phyloP scores from a whole-genome alignment of 2,329 filamentous ascomycete genomes.

The Niveomyces coronatus region DNA sequence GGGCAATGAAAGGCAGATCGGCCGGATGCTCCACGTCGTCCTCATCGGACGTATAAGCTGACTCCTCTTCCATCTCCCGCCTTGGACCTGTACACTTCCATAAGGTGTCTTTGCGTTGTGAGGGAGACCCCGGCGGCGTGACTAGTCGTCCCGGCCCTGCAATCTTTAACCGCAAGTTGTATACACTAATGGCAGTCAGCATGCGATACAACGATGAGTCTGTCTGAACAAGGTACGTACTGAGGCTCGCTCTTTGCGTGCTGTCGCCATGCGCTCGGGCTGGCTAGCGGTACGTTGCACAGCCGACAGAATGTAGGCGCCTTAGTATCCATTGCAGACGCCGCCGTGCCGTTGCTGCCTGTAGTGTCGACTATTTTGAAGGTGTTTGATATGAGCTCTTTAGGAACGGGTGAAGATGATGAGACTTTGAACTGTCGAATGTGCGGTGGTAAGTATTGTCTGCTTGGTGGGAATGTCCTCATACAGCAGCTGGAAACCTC shows the following conservation, averaged over 20 bases:
- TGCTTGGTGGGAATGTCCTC: background rate
- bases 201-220: background rate
- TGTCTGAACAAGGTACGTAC: conserved; percentile 8
- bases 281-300: conserved; percentile 13
- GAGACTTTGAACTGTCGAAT: no score
- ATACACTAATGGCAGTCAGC: conserved; percentile 13
- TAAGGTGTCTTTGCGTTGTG: background rate
- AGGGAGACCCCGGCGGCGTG: conserved; percentile 9
- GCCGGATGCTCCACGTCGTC: background rate
- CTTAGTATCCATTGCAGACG: conserved; percentile 10
- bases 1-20: conserved; percentile 17
- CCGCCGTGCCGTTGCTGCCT: background rate
- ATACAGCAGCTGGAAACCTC: background rate
- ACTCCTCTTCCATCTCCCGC: background rate
- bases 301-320: conserved; percentile 14
- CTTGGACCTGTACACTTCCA: background rate
- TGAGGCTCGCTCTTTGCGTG: conserved; percentile 17
- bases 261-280: conserved; percentile 13
- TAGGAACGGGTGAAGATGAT: no score
- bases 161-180: conserved; percentile 15
- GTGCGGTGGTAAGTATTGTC: background rate
- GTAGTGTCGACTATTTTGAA: conserved; percentile 4
- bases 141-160: conserved; percentile 13
- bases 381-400: no score
- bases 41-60: background rate